A percentile compares a stretch with the other conserved stretches of the same genome.
Evolutionary conservation across 1,139 yeast genomes (phyloP).

Genomic region (Pichia norvegensis): DNA sequence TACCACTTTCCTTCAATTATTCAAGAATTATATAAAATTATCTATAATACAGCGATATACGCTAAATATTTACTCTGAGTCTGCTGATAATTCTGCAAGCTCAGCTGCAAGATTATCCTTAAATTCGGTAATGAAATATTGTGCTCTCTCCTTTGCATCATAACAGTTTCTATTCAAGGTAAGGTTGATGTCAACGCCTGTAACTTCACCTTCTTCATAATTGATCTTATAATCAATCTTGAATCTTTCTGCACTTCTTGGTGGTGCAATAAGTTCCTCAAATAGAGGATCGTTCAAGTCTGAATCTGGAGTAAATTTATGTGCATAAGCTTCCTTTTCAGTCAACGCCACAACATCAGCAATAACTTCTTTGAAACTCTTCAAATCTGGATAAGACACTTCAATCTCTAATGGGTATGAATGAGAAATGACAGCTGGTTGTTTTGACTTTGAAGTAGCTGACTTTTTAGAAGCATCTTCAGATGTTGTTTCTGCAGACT

Average conservation of each 20-base stretch:
- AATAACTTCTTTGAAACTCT: slow-evolving; percentile 6
- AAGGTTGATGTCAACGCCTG: slow-evolving; percentile 35
- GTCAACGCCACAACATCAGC: slow-evolving; percentile 36
- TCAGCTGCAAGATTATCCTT: slow-evolving; percentile 15
- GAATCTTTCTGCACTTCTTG: slow-evolving; percentile 53
- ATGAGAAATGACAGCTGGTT: slow-evolving; percentile 13
- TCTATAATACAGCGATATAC: not conserved
- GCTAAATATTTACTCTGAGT: not conserved
- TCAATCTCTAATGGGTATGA: slow-evolving; percentile 7
- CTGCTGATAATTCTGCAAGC: slow-evolving; percentile 1
- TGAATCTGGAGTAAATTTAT: slow-evolving; percentile 13
- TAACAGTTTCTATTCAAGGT: slow-evolving; percentile 38
- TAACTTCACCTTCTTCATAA: slow-evolving; percentile 17
- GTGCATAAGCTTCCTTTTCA: slow-evolving; percentile 75
- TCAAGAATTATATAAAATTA: not conserved
- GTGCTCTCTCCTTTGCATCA: slow-evolving; percentile 41
- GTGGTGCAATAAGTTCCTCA: slow-evolving; percentile 73
- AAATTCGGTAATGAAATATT: slow-evolving; percentile 23
- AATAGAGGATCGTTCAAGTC: slow-evolving; percentile 69
- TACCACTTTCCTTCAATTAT: not conserved
- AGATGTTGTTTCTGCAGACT: too few species aligned
- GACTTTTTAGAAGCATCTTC: slow-evolving; percentile 24
- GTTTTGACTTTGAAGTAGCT: slow-evolving; percentile 23
- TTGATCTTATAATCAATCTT: slow-evolving; percentile 28
- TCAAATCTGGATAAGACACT: slow-evolving; percentile 9